Base-by-base conservation (phyloP, 306 rosid species). In the Rosa multiflora region DNA sequence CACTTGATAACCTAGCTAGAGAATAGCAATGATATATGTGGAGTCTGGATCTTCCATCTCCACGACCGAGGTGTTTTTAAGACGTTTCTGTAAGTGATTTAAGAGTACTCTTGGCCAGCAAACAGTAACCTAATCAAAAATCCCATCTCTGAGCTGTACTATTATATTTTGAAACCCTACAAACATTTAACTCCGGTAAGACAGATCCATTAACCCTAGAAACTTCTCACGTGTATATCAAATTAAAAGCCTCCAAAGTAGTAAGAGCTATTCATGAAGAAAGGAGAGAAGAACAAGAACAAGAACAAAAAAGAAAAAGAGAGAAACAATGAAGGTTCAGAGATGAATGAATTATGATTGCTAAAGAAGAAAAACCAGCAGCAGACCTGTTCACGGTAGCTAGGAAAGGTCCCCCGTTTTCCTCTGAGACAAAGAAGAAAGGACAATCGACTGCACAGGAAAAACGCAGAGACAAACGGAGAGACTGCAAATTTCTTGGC, bases 401-500 rank as follows among this genome's bases (percentile, higher is more conserved):
- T 67, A 67, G 48, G 70, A 66, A 85, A 70, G 63, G 23, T 52
- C 48, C 29, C 39, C 48, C 46, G 46, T 70, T 39, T 58, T 26
- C 67, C 85, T 79, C 68, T 6, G 70, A 44, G 77, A 83, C 71
- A 37, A 77, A 48, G 79, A 47, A 76, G 53, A 47, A 68, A 63
- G 68, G 81, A 84, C 71, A 46, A 78, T 51, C 70, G 46, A 40
- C 70, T 5, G 44, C 85, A 86, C 86, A 78, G 82, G 83, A 85
- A 86, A 85, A 76, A 39, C 74, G 87, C 86, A 70, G 46, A 72
- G 47, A 42, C 86, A 82, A 86, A 82, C 86, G 70, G 78, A 63
- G 72, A 80, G 66, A 80, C 82, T 74, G 73, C 73, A 84, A 76
- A 71, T 85, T 80, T 37, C 92, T 85, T 93, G 82, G 90, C 98